Evolutionary conservation across 148 eudicot species (phyloP), one percentile per base, ranked within the genome.

Genomic region (Chenopodium formosanum): DNA sequence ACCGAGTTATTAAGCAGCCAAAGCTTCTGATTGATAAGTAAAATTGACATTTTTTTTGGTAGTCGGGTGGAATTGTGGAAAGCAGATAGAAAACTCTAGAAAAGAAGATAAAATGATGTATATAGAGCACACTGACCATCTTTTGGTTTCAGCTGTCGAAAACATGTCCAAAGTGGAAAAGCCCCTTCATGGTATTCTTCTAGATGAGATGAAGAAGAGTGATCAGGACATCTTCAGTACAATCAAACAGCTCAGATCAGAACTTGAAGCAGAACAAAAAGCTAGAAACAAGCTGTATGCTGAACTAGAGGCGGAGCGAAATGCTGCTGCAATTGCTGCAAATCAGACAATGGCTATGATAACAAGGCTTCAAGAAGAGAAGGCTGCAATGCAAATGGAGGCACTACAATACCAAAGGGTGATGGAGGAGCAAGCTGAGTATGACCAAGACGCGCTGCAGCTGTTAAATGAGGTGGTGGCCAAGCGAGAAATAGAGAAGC

Each of bases 381-480:
- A 92, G 83, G 97, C 99, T 25, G 88, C 94, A 4, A 94, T 93
- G 89, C 94, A 94, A 66, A 97, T 97, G 99, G 99, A 97, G 85
- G 99, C 97, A 40, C 81, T 89, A 82, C 99, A 97, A 66, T 94
- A 97, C 77, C 98, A 97, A 81, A 88, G 99, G 71, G 92, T 94
- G 96, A 91, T 97, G 96, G 99, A 97, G 56, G 99, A 94, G 82
- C 98, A 97, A 74, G 89, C 98, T 0, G 97, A 94, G 85, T 97
- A 94, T 73, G 99, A 97, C 76, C 99, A 92, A 79, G 98, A 97
- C 90, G 94, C 99, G 13, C 76, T 94, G 82, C 93, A 90, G 60
- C 83, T 97, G 65, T 60, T 97, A 85, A 97, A 97, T 63, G 96
- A 94, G 84, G 89, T 92, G 50, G 86, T 97, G 89, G 88, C 92